Conservation (phyloP, 2,329 filamentous ascomycete species). For the Teratosphaeria viscida region DNA sequence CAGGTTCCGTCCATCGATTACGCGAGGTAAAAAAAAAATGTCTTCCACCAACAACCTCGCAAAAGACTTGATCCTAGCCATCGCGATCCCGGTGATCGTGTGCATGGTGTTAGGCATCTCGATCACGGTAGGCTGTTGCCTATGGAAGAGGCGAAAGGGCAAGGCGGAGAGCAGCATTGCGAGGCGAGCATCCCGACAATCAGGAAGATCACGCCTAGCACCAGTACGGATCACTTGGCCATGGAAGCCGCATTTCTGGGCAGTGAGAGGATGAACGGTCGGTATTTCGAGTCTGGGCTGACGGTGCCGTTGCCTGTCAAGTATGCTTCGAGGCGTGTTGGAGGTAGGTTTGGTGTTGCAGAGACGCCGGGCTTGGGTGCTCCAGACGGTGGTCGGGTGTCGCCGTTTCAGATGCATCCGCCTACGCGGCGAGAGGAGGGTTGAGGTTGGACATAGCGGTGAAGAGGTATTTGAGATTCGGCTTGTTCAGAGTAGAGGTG, state of each 20-base stretch:
- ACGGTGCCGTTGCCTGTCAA: background rate
- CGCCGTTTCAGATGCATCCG: background rate
- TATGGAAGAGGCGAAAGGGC: background rate
- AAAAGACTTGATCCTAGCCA: background rate
- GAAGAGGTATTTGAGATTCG: too few species aligned
- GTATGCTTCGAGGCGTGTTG: background rate
- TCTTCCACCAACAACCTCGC: background rate
- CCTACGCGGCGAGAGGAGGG: background rate
- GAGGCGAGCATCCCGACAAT: background rate
- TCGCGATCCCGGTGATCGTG: background rate
- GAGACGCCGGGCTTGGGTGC: background rate
- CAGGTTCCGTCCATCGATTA: background rate
- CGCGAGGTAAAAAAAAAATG: background rate
- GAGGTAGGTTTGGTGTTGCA: background rate
- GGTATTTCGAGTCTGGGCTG: background rate
- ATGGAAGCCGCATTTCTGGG: background rate
- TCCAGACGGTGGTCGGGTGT: background rate
- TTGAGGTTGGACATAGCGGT: background rate
- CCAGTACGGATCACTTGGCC: background rate
- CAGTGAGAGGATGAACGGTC: background rate
- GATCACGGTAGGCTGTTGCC: background rate
- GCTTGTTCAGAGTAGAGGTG: too few species aligned
- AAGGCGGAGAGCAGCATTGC: background rate
- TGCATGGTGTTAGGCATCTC: background rate
- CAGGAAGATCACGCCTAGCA: background rate